These are phyloP conservation scores for Aureobasidium sp. DNA, from an alignment of 2,329 filamentous ascomycete species.

Conservation along the genomic window DNA sequence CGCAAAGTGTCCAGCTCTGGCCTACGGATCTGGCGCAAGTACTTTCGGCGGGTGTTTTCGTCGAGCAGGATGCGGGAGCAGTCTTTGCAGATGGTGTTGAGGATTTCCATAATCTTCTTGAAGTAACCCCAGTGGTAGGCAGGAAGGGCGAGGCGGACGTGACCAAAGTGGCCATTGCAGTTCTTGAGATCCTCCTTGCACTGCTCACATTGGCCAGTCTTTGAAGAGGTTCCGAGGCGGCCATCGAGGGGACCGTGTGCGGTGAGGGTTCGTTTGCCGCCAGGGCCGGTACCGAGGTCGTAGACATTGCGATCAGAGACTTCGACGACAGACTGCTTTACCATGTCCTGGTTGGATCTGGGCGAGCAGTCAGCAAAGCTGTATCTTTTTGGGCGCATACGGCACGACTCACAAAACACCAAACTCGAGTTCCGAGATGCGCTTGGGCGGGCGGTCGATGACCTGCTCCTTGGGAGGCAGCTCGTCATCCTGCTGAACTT, in stretches of 20 bases:
- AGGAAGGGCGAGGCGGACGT: slow-evolving; percentile 82
- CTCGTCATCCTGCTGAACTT: slow-evolving; percentile 5
- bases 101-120: slow-evolving; percentile 82
- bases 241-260: slow-evolving; percentile 80
- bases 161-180: slow-evolving; percentile 93
- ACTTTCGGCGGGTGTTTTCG: slow-evolving; percentile 69
- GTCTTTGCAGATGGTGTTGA: slow-evolving; percentile 94
- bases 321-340: slow-evolving; percentile 90
- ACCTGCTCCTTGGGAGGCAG: slow-evolving; percentile 68
- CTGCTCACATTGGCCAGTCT: slow-evolving; percentile 70
- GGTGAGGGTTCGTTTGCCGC: slow-evolving; percentile 61
- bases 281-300: slow-evolving; percentile 58
- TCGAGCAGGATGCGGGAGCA: slow-evolving; percentile 79
- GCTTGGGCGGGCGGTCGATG: slow-evolving; percentile 79
- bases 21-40: slow-evolving; percentile 71
- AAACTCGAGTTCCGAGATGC: slow-evolving; percentile 89
- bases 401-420: slow-evolving; percentile 64
- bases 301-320: slow-evolving; percentile 92
- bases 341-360: slow-evolving; percentile 86
- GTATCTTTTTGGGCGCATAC: neutral
- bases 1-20: slow-evolving; percentile 82
- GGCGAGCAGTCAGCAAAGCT: neutral
- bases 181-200: slow-evolving; percentile 74
- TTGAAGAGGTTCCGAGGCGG: slow-evolving; percentile 83
- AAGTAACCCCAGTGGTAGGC: slow-evolving; percentile 96